Conservation (phyloP, 2,329 filamentous ascomycete species). For the Penicillium rolfsii region DNA sequence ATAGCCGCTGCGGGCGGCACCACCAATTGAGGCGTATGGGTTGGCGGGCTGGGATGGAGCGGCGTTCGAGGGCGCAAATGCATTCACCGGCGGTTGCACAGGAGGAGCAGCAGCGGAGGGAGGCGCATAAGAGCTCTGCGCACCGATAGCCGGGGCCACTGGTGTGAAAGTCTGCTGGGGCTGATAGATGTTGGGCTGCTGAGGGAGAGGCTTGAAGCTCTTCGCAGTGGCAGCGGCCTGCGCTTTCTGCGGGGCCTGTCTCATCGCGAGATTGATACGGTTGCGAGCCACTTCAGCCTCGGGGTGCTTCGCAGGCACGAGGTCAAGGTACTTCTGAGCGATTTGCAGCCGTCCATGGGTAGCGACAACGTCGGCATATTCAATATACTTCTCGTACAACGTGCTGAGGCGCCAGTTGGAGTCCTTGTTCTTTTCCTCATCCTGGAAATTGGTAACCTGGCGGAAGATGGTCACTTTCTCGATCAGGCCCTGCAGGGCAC, state of each 20-base stretch:
- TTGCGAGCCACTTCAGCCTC: slow-evolving; percentile 85
- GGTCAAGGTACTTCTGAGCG: slow-evolving; percentile 87
- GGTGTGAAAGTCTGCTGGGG: slow-evolving; percentile 40
- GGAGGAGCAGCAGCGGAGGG: slow-evolving; percentile 32
- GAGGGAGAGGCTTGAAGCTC: slow-evolving; percentile 49
- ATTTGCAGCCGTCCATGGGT: slow-evolving; percentile 83
- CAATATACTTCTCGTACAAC: slow-evolving; percentile 92
- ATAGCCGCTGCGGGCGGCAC: slow-evolving; percentile 39
- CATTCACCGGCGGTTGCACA: slow-evolving; percentile 15
- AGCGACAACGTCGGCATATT: slow-evolving; percentile 94
- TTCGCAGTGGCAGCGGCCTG: slow-evolving; percentile 48
- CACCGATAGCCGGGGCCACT: slow-evolving; percentile 37
- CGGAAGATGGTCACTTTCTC: slow-evolving; percentile 99
- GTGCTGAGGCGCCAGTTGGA: slow-evolving; percentile 86
- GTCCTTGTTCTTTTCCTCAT: slow-evolving; percentile 70
- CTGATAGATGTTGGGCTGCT: slow-evolving; percentile 42
- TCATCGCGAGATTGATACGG: slow-evolving; percentile 81
- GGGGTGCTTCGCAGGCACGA: slow-evolving; percentile 80
- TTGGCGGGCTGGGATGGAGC: slow-evolving; percentile 24
- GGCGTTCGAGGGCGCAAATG: slow-evolving; percentile 27
- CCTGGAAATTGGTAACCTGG: slow-evolving; percentile 87
- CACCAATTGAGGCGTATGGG: slow-evolving; percentile 39
- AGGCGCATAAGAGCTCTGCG: slow-evolving; percentile 56
- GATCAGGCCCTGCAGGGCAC: slow-evolving; percentile 86
- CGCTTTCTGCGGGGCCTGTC: slow-evolving; percentile 57